Percentiles rank a stretch among this genome's conserved stretches.
phyloP scores from a whole-genome alignment of 2,329 filamentous ascomycete species.

The Knoxdaviesia capensis region DNA sequence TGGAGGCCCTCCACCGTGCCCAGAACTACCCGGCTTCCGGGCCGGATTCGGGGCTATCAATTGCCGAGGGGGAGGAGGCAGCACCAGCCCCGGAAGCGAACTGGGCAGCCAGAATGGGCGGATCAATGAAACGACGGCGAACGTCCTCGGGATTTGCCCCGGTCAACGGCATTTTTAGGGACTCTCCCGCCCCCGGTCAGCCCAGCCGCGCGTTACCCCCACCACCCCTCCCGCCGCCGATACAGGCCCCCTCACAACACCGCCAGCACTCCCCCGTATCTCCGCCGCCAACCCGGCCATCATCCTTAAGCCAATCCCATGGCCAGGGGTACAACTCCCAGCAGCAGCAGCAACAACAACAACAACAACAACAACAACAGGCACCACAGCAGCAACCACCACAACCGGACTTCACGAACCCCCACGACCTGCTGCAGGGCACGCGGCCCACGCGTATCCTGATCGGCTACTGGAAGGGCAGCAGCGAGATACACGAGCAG shows the following conservation, averaged over 20 bases:
- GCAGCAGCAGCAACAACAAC: slow-evolving; percentile 5
- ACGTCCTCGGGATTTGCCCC: slow-evolving; percentile 16
- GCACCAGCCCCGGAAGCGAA: too few relatives aligned
- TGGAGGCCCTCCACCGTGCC: slow-evolving; percentile 24
- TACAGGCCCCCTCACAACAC: too few relatives aligned
- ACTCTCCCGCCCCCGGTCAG: too few relatives aligned
- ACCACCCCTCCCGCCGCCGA: too few relatives aligned
- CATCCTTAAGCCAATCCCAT: not conserved
- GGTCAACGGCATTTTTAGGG: slow-evolving; percentile 6
- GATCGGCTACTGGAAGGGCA: slow-evolving; percentile 38
- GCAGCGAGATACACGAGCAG: slow-evolving; percentile 20
- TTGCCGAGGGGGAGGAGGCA: slow-evolving; percentile 30
- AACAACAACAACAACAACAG: slow-evolving; percentile 1
- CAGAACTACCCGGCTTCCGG: slow-evolving; percentile 22
- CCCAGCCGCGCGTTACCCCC: too few relatives aligned
- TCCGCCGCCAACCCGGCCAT: not conserved
- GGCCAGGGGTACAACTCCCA: not conserved
- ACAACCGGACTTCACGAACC: slow-evolving; percentile 1
- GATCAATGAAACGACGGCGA: slow-evolving; percentile 24
- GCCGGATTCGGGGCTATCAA: slow-evolving; percentile 18
- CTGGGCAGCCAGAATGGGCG: too few relatives aligned
- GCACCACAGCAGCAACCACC: not conserved
- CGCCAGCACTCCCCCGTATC: not conserved
- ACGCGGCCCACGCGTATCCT: slow-evolving; percentile 36
- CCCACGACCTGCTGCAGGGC: slow-evolving; percentile 23